Percentiles rank a stretch among this genome's conserved stretches.
Evolutionary conservation across 2,329 filamentous ascomycete species (phyloP).

Genomic region (Hortaea sp.): DNA sequence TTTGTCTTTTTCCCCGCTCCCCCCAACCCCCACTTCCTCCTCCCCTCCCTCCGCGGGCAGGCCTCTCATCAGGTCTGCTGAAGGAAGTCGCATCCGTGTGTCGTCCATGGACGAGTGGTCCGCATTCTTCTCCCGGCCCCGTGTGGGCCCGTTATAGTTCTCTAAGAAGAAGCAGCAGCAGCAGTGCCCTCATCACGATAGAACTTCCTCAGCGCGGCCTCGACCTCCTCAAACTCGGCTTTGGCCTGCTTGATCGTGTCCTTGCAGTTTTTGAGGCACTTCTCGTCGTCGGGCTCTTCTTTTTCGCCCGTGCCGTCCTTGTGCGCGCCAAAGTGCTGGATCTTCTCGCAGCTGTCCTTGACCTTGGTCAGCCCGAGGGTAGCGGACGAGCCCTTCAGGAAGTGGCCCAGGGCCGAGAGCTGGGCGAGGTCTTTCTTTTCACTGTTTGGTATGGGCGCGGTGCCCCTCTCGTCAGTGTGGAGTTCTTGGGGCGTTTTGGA

Average conservation of each 20-base stretch:
- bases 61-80: neutral
- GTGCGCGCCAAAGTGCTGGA: slow-evolving; percentile 79
- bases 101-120: too few relatives aligned
- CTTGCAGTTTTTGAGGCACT: slow-evolving; percentile 60
- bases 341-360: slow-evolving; percentile 89
- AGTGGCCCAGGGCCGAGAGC: slow-evolving; percentile 81
- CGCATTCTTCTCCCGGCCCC: too few relatives aligned
- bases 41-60: neutral
- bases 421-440: slow-evolving; percentile 56
- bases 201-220: slow-evolving; percentile 60
- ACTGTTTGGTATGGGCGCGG: slow-evolving; percentile 34
- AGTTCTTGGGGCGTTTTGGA: neutral
- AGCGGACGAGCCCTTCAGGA: slow-evolving; percentile 92
- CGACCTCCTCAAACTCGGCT: slow-evolving; percentile 64
- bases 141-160: too few relatives aligned
- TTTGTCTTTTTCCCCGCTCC: too few relatives aligned
- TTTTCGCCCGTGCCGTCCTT: slow-evolving; percentile 67
- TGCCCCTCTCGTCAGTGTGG: neutral
- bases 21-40: neutral
- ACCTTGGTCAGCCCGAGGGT: slow-evolving; percentile 86
- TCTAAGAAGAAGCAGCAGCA: too few relatives aligned
- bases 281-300: slow-evolving; percentile 54
- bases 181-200: slow-evolving; percentile 35
- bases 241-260: slow-evolving; percentile 63
- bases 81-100: neutral